Evolutionary conservation across 1,284 basidiomycete genomes (phyloP).

Genomic region (Mycosarcoma maydis): DNA sequence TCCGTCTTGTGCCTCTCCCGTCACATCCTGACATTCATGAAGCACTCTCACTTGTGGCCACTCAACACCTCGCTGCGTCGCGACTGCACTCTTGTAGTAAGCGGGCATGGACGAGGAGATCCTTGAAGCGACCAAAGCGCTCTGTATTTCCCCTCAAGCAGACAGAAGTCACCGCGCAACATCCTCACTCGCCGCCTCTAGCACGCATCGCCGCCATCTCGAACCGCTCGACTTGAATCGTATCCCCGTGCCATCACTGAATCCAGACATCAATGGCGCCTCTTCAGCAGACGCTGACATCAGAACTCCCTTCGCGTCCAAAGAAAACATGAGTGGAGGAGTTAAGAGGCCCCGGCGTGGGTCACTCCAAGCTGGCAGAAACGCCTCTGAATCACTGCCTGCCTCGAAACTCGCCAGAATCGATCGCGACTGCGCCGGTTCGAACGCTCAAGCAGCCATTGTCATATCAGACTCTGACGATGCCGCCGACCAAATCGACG

Average conservation of each 20-base stretch:
- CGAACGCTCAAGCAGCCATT: constrained; percentile 6
- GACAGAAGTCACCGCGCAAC: background rate
- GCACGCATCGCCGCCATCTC: background rate
- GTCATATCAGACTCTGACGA: constrained; percentile 28
- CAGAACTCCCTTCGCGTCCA: background rate
- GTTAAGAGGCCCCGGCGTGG: constrained; percentile 11
- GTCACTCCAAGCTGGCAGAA: background rate
- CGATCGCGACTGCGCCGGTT: background rate
- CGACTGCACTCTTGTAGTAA: background rate
- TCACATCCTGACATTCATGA: background rate
- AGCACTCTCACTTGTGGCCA: background rate
- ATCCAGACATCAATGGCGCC: background rate
- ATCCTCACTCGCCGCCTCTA: background rate
- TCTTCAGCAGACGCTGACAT: background rate
- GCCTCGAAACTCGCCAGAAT: background rate
- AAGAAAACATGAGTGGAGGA: constrained; percentile 9
- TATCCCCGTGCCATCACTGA: background rate
- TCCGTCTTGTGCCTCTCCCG: background rate
- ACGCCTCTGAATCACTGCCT: background rate
- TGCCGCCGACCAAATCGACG: background rate
- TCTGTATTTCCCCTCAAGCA: constrained; percentile 27
- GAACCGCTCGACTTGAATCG: background rate
- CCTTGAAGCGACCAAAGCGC: constrained; percentile 17
- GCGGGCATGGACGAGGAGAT: constrained; percentile 29
- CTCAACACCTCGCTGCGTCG: background rate